A percentile compares a stretch with the other conserved stretches of the same genome.
These are phyloP conservation scores for Anthracocystis panici-leucophaei DNA, from an alignment of 1,284 basidiomycete species.

Conservation along the genomic window DNA sequence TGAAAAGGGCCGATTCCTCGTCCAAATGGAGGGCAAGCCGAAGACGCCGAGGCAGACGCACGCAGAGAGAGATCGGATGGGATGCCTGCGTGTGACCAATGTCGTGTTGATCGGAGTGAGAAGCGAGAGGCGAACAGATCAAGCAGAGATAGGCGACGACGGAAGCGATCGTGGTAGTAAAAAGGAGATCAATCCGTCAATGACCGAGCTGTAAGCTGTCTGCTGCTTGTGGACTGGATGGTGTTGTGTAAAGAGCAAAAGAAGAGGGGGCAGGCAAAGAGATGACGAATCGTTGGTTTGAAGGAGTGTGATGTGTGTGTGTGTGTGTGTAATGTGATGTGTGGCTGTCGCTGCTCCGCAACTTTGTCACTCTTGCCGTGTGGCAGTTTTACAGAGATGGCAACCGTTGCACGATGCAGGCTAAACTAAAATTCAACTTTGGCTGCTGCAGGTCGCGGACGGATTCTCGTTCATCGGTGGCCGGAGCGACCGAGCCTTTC, in stretches of 20 bases:
- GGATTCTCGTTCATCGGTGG: constrained; percentile 12
- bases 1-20: constrained; percentile 10
- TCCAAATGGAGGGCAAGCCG: constrained; percentile 12
- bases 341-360: not conserved
- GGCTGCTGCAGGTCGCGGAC: no score
- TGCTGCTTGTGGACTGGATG: not conserved
- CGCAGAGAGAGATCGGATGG: not conserved
- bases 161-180: constrained; percentile 1
- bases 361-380: not conserved
- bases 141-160: constrained; percentile 16
- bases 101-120: not conserved
- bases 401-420: constrained; percentile 7
- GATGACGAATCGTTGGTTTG: not conserved
- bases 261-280: not conserved
- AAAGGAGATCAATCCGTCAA: not conserved
- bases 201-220: not conserved
- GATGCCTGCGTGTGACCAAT: not conserved
- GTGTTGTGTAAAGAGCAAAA: not conserved
- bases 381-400: not conserved
- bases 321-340: not conserved
- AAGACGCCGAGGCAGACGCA: constrained; percentile 16
- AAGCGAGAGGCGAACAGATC: not conserved
- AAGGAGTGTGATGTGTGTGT: not conserved
- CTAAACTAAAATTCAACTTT: constrained; percentile 11
- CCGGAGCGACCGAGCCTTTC: constrained; percentile 24